These are phyloP conservation scores for Dacryopinax primogenitus DNA, from an alignment of 768 basidiomycete species.

Conservation along the genomic window DNA sequence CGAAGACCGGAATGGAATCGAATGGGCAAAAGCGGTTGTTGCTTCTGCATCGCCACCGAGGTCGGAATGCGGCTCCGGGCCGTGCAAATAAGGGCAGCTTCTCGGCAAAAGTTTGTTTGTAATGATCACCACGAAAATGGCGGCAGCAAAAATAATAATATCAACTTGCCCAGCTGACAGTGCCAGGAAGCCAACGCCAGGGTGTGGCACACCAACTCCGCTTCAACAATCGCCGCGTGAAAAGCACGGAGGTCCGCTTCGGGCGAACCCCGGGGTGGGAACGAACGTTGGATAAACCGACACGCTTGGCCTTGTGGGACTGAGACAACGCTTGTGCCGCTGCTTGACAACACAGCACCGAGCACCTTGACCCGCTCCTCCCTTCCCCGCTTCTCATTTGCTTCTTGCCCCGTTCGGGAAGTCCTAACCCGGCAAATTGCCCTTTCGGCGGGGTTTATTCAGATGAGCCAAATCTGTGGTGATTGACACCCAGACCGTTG, in stretches of 20 bases:
- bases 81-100: neutral
- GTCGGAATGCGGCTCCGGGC: neutral
- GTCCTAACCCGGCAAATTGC: neutral
- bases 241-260: neutral
- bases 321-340: constrained; percentile 1
- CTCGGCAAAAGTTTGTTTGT: neutral
- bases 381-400: neutral
- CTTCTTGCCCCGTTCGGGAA: neutral
- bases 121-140: neutral
- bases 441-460: no score
- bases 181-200: neutral
- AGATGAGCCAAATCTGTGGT: neutral
- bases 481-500: neutral
- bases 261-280: neutral
- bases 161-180: neutral
- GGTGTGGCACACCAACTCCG: neutral
- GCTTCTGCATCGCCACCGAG: neutral
- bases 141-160: neutral
- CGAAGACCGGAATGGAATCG: neutral
- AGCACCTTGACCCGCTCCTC: neutral
- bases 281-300: no score
- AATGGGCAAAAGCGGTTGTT: neutral
- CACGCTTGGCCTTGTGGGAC: neutral
- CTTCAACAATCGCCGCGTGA: neutral
- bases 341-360: neutral